A percentile compares a stretch with the other conserved stretches of the same genome.
These are phyloP conservation scores for Combretum micranthum DNA, from an alignment of 345 rosid genomes.

Conservation along the genomic window DNA sequence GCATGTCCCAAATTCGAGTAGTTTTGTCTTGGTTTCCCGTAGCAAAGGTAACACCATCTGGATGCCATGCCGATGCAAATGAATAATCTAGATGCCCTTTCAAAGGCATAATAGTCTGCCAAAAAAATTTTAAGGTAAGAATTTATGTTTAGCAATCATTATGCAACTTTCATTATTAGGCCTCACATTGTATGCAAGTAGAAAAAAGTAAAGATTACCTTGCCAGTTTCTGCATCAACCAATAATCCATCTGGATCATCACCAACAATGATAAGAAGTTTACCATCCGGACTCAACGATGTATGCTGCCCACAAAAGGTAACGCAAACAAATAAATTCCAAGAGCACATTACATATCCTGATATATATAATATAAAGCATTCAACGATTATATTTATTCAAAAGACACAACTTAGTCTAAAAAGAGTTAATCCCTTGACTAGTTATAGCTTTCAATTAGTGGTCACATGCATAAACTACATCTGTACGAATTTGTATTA, in stretches of 20 bases:
- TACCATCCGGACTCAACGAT: conserved; percentile 70
- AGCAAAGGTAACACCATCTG: conserved; percentile 61
- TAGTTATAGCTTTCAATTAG: too few relatives aligned
- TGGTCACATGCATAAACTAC: too few relatives aligned
- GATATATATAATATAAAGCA: conserved; percentile 26
- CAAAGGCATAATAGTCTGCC: conserved; percentile 39
- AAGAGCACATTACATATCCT: neutral
- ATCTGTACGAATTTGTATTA: too few relatives aligned
- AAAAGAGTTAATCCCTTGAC: too few relatives aligned
- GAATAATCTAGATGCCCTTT: conserved; percentile 69
- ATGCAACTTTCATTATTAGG: neutral
- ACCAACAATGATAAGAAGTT: conserved; percentile 58
- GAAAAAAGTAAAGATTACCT: conserved; percentile 21
- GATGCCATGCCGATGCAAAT: conserved; percentile 85
- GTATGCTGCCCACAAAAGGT: conserved; percentile 44
- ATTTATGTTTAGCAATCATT: conserved; percentile 4
- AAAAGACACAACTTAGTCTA: too few relatives aligned
- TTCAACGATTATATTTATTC: too few relatives aligned
- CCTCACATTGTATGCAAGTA: too few relatives aligned
- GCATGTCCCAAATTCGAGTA: conserved; percentile 63
- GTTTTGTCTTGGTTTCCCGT: conserved; percentile 88
- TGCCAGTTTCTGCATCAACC: conserved; percentile 58
- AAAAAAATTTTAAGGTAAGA: too few relatives aligned
- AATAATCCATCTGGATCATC: conserved; percentile 63
- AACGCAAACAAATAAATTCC: neutral